A percentile compares a stretch with the other conserved stretches of the same genome.
Conservation (phyloP, 2,329 filamentous ascomycete species). For the Cercospora beticola region DNA sequence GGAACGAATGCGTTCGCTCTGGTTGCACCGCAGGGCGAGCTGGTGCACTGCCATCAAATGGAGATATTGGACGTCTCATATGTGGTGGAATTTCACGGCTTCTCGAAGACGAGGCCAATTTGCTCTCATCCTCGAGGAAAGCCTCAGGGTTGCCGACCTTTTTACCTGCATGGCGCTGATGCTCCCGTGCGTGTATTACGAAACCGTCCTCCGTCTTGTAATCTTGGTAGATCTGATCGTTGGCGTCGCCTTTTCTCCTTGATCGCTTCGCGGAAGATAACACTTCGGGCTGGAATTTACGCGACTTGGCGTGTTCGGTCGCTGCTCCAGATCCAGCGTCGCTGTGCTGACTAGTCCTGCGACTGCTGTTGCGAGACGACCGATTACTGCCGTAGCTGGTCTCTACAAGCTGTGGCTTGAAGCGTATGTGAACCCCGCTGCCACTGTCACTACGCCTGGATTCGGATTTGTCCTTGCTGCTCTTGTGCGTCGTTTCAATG, state of each 20-base stretch:
- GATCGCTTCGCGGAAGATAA: conserved; percentile 76
- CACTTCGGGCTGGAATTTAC: conserved; percentile 72
- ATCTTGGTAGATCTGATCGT: conserved; percentile 61
- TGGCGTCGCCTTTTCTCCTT: conserved; percentile 64
- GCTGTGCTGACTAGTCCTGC: conserved; percentile 23
- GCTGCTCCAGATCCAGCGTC: conserved; percentile 19
- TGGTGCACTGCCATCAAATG: conserved; percentile 38
- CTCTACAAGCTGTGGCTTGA: conserved; percentile 38
- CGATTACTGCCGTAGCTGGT: conserved; percentile 34
- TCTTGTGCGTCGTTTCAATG: conserved; percentile 40
- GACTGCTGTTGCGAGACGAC: conserved; percentile 21
- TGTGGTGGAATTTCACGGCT: conserved; percentile 26
- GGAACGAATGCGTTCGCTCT: conserved; percentile 54
- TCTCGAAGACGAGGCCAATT: conserved; percentile 7
- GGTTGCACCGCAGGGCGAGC: conserved; percentile 36
- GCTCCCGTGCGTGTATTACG: conserved; percentile 34
- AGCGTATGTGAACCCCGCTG: conserved; percentile 27
- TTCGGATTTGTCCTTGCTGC: conserved; percentile 29
- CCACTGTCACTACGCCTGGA: conserved; percentile 9
- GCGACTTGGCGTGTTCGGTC: conserved; percentile 25
- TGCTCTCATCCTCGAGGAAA: conserved; percentile 15
- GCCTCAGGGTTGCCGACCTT: conserved; percentile 14
- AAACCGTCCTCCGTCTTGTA: conserved; percentile 64
- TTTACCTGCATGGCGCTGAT: conserved; percentile 32
- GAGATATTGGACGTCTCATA: conserved; percentile 29